Evolutionary conservation across 805 yeast species (phyloP).

Genomic region (Barnettozyma salicaria): DNA sequence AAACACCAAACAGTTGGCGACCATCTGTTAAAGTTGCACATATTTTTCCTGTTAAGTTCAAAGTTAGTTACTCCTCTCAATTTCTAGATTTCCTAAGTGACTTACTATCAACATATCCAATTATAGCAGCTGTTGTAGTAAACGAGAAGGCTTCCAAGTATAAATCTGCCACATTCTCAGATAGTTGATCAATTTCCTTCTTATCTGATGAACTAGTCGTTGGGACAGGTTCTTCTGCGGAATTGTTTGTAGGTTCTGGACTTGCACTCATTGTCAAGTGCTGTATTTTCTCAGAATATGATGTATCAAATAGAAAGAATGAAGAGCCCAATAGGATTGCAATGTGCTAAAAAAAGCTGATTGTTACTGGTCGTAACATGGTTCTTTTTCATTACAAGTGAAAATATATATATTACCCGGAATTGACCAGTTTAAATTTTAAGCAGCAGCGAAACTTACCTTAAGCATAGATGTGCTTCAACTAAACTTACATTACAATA

Average conservation of each 20-base stretch:
- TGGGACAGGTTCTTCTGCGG: slow-evolving; percentile 6
- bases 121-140: slow-evolving; percentile 86
- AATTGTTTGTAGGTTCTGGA: neutral
- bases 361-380: too few species aligned
- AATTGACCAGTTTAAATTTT: too few species aligned
- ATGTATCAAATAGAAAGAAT: neutral
- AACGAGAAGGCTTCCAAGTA: slow-evolving; percentile 77
- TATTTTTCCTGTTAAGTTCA: slow-evolving; percentile 42
- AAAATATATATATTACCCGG: neutral
- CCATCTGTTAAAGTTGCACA: slow-evolving; percentile 89
- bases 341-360: neutral
- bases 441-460: too few species aligned
- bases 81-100: slow-evolving; percentile 1
- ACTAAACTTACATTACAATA: too few species aligned
- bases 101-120: slow-evolving; percentile 73
- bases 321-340: neutral
- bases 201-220: slow-evolving; percentile 10
- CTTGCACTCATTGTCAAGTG: slow-evolving; percentile 2
- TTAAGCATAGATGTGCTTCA: neutral
- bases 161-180: slow-evolving; percentile 46
- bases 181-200: slow-evolving; percentile 20
- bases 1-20: slow-evolving; percentile 75
- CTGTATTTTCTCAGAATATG: neutral
- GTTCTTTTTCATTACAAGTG: too few species aligned
- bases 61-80: slow-evolving; percentile 1